Evolutionary conservation across 1,284 basidiomycete species (phyloP).

Genomic region (Athelia psychrophila): DNA sequence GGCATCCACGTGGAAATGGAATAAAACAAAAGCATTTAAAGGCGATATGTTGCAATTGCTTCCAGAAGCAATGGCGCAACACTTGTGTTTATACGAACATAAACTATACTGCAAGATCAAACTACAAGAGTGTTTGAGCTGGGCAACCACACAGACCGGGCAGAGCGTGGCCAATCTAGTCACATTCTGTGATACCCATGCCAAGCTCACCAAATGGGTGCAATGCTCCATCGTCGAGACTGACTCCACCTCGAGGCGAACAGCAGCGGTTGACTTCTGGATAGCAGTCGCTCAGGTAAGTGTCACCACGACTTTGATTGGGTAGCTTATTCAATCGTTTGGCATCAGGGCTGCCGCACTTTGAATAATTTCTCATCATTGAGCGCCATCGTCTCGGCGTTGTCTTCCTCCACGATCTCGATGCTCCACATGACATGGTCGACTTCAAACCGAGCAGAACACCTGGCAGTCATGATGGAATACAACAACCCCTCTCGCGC

Average conservation of each 20-base stretch:
- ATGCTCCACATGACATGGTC: constrained; percentile 67
- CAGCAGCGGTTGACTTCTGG: constrained; percentile 68
- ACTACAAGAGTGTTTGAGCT: constrained; percentile 58
- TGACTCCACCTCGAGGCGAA: constrained; percentile 48
- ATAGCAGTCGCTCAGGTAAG: constrained; percentile 74
- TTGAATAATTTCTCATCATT: constrained; percentile 69
- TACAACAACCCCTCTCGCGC: constrained; percentile 57
- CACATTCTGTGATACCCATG: constrained; percentile 59
- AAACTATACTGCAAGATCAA: constrained; percentile 56
- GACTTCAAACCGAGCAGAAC: constrained; percentile 49
- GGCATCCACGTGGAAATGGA: constrained; percentile 34
- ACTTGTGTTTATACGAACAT: constrained; percentile 59
- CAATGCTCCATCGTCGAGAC: constrained; percentile 55
- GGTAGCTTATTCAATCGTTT: constrained; percentile 8
- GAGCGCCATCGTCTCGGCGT: constrained; percentile 61
- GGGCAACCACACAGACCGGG: constrained; percentile 40
- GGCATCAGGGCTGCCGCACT: constrained; percentile 56
- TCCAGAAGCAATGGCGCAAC: constrained; percentile 56
- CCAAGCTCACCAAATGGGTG: constrained; percentile 64
- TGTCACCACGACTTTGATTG: constrained; percentile 6
- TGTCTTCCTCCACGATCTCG: constrained; percentile 56
- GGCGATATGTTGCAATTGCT: constrained; percentile 54
- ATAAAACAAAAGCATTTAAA: constrained; percentile 42
- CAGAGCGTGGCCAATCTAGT: constrained; percentile 40
- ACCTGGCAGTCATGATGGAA: constrained; percentile 48